Conservation (phyloP, 1,139 yeast species). For the Suhomyces wounanorum region DNA sequence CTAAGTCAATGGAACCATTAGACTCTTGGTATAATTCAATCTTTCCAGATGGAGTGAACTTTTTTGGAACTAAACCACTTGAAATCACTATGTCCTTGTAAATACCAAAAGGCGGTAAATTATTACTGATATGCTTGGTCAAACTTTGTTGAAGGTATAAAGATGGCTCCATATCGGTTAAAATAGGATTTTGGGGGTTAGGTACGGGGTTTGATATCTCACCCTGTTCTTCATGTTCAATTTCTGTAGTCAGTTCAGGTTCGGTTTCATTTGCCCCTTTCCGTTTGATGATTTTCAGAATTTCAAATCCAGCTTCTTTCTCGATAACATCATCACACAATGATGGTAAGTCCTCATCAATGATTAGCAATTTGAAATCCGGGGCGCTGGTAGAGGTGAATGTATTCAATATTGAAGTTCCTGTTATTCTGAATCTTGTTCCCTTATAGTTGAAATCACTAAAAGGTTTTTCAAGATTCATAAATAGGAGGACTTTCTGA, state of each 20-base stretch:
- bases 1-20: constrained; percentile 17
- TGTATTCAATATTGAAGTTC: constrained; percentile 37
- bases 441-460: constrained; percentile 41
- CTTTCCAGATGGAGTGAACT: constrained; percentile 37
- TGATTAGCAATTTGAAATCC: constrained; percentile 33
- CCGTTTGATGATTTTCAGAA: constrained; percentile 23
- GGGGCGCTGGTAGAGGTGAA: constrained; percentile 37
- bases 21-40: constrained; percentile 41
- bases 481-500: constrained; percentile 35
- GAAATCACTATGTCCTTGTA: constrained; percentile 30
- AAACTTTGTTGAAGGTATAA: not conserved
- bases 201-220: not conserved
- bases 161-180: constrained; percentile 14
- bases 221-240: not conserved
- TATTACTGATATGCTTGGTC: constrained; percentile 28
- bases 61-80: constrained; percentile 33
- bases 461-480: constrained; percentile 41
- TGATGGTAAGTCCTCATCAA: constrained; percentile 40
- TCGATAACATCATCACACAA: constrained; percentile 40
- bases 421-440: constrained; percentile 44
- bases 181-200: not conserved
- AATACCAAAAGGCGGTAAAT: constrained; percentile 45
- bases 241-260: not conserved
- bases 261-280: not conserved
- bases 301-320: constrained; percentile 30